Conservation (phyloP, 73 alveolate genomes). For the Paramecium bursaria region DNA sequence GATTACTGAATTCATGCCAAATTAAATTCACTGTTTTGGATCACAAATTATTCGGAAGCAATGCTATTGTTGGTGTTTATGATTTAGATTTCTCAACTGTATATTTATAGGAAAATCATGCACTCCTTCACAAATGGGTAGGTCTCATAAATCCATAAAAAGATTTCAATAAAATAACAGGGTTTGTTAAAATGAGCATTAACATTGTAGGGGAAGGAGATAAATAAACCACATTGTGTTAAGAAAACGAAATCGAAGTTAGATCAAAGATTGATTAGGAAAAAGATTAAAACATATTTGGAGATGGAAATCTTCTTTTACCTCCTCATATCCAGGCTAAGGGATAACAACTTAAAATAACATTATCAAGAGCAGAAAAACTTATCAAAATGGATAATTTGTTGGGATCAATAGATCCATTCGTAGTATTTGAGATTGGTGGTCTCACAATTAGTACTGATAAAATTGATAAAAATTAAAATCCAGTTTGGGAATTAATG, state of each 20-base stretch:
- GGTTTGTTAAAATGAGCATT: constrained; percentile 87
- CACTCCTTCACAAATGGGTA: constrained; percentile 89
- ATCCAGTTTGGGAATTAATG: constrained; percentile 47
- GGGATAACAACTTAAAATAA: constrained; percentile 21
- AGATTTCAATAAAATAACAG: constrained; percentile 87
- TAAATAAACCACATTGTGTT: constrained; percentile 70
- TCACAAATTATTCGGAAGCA: constrained; percentile 76
- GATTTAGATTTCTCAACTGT: constrained; percentile 91
- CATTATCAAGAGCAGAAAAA: constrained; percentile 7
- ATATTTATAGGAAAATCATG: constrained; percentile 88
- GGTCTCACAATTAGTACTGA: constrained; percentile 30
- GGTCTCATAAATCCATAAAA: constrained; percentile 92
- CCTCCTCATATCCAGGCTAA: constrained; percentile 50
- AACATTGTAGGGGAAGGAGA: constrained; percentile 86
- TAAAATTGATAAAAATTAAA: not conserved
- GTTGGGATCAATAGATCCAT: constrained; percentile 58
- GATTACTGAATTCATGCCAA: constrained; percentile 72
- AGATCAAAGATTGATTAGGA: constrained; percentile 18
- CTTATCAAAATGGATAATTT: constrained; percentile 45
- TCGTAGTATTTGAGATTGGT: constrained; percentile 27
- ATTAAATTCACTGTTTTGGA: constrained; percentile 75
- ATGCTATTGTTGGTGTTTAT: constrained; percentile 86
- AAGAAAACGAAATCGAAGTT: constrained; percentile 27
- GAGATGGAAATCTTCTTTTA: constrained; percentile 19
- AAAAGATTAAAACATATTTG: not conserved